phyloP scores from a whole-genome alignment of 2,329 filamentous ascomycete species.

The Fulvia fulva region DNA sequence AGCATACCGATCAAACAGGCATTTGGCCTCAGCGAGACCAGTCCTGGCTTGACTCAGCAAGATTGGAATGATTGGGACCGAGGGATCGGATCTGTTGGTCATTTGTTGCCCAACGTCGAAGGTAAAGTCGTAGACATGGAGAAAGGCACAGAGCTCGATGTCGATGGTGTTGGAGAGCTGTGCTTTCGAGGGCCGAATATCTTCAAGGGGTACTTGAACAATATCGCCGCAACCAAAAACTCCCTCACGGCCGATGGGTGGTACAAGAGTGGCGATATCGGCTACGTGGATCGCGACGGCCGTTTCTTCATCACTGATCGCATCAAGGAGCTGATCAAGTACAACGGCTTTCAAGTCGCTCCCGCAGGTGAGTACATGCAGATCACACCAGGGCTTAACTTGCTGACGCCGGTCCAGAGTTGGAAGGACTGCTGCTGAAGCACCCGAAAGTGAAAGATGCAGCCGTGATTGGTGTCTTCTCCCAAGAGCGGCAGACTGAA shows the following conservation, averaged over 20 bases:
- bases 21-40: constrained; percentile 72
- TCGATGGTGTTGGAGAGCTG: constrained; percentile 43
- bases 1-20: constrained; percentile 81
- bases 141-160: constrained; percentile 27
- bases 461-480: constrained; percentile 46
- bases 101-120: constrained; percentile 38
- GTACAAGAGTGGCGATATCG: constrained; percentile 76
- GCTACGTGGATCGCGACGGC: too few relatives aligned
- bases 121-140: constrained; percentile 51
- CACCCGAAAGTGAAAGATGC: constrained; percentile 47
- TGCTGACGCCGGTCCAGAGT: constrained; percentile 43
- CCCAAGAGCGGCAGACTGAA: constrained; percentile 20
- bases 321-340: constrained; percentile 65
- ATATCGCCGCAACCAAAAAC: constrained; percentile 63
- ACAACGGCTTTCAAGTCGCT: constrained; percentile 31
- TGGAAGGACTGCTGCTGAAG: constrained; percentile 47
- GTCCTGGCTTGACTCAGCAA: background rate
- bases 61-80: constrained; percentile 68
- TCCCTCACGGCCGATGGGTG: constrained; percentile 73
- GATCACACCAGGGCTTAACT: constrained; percentile 10
- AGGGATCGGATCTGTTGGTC: constrained; percentile 44
- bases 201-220: constrained; percentile 70
- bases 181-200: constrained; percentile 52
- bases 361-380: constrained; percentile 4
- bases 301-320: too few relatives aligned